Conservation (phyloP, 2,329 filamentous ascomycete species). For the Arthrobotrys iridis region DNA sequence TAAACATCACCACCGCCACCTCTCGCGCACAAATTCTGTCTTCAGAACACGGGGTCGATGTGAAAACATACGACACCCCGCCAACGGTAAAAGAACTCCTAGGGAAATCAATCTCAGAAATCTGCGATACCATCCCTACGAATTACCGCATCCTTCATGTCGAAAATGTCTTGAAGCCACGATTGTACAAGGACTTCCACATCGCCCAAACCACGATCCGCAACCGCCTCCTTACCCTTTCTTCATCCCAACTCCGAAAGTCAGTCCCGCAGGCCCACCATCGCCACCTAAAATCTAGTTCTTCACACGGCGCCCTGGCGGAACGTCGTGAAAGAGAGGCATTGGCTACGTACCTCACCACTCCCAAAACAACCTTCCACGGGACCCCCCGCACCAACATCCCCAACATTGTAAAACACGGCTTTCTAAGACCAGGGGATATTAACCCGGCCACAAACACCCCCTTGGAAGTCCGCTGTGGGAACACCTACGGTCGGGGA, state of each 20-base stretch:
- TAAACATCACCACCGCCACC: slow-evolving; percentile 11
- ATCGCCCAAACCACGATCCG: slow-evolving; percentile 58
- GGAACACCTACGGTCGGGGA: slow-evolving; percentile 62
- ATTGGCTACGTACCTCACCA: slow-evolving; percentile 61
- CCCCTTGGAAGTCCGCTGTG: slow-evolving; percentile 59
- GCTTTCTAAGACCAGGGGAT: slow-evolving; percentile 62
- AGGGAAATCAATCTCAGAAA: slow-evolving; percentile 59
- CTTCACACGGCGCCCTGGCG: background rate
- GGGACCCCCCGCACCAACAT: slow-evolving; percentile 61
- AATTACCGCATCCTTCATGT: slow-evolving; percentile 62
- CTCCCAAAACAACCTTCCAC: slow-evolving; percentile 63
- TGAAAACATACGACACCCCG: slow-evolving; percentile 53
- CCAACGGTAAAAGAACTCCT: slow-evolving; percentile 60
- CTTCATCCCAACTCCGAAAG: slow-evolving; percentile 38
- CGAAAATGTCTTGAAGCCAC: slow-evolving; percentile 61
- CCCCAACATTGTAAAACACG: slow-evolving; percentile 63
- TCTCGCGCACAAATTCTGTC: slow-evolving; percentile 27
- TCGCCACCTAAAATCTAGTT: slow-evolving; percentile 3
- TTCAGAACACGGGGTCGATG: slow-evolving; percentile 49
- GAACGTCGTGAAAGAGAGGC: slow-evolving; percentile 57
- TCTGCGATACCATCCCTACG: slow-evolving; percentile 59
- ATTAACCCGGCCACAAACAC: slow-evolving; percentile 58
- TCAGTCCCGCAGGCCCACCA: slow-evolving; percentile 46
- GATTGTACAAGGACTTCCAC: slow-evolving; percentile 60
- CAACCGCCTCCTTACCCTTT: slow-evolving; percentile 55